Conservation (phyloP, 495 filamentous ascomycete species). For the Penicillium alfredii region DNA sequence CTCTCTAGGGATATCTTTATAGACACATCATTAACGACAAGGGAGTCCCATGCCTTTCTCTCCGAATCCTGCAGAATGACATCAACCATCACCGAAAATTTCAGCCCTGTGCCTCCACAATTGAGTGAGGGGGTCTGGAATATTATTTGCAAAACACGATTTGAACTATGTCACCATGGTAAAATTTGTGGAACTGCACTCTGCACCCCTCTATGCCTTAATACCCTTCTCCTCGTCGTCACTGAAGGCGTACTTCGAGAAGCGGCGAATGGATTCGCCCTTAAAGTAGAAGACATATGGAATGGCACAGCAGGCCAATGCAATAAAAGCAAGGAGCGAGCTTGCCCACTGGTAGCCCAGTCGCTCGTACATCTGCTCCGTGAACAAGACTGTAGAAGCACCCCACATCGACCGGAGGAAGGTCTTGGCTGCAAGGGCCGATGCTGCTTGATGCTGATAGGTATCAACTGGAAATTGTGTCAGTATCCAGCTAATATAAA, state of each 20-base stretch:
- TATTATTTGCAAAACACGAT: too few species aligned
- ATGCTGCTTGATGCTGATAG: conserved; percentile 80
- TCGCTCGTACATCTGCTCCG: conserved; percentile 69
- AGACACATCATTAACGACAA: too few species aligned
- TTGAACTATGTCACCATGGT: neutral
- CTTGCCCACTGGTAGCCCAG: conserved; percentile 73
- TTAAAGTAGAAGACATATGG: conserved; percentile 72
- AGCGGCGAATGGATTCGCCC: conserved; percentile 59
- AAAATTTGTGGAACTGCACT: neutral
- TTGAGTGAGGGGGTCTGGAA: too few species aligned
- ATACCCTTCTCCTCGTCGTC: conserved; percentile 42
- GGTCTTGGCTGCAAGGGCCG: conserved; percentile 78
- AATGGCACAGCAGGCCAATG: conserved; percentile 66
- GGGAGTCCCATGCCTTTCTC: too few species aligned
- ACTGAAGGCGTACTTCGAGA: conserved; percentile 60
- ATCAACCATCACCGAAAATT: too few species aligned
- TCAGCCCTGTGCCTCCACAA: too few species aligned
- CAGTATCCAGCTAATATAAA: conserved; percentile 1
- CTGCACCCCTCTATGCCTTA: conserved; percentile 16
- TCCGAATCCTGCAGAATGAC: too few species aligned
- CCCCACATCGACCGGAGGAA: conserved; percentile 77
- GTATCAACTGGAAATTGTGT: conserved; percentile 55
- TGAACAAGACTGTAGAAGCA: conserved; percentile 68
- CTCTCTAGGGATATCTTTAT: too few species aligned
- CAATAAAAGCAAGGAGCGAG: conserved; percentile 63